Percentiles rank a stretch among this genome's conserved stretches.
Evolutionary conservation across 1,284 basidiomycete species (phyloP).

Genomic region (Puccinia horiana): DNA sequence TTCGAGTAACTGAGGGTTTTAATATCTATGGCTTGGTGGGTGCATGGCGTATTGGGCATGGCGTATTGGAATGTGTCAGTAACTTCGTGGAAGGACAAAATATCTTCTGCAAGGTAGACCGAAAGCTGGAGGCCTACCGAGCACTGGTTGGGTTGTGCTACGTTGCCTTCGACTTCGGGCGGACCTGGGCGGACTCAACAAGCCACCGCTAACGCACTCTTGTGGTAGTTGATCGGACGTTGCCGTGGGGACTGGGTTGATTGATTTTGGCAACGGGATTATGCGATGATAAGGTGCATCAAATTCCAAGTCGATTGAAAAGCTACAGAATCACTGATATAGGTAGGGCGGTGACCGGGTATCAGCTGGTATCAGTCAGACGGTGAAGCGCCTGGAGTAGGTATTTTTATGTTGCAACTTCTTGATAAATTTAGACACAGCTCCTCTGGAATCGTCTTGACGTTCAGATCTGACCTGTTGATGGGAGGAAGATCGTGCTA

Average conservation of each 20-base stretch:
- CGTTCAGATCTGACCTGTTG: not conserved
- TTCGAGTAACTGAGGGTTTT: not conserved
- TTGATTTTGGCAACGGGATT: not conserved
- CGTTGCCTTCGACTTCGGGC: not conserved
- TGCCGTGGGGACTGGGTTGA: not conserved
- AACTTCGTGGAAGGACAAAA: not conserved
- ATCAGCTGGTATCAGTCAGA: not conserved
- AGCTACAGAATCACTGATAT: not conserved
- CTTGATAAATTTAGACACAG: no score
- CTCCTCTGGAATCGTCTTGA: not conserved
- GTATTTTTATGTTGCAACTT: not conserved
- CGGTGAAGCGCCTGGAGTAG: not conserved
- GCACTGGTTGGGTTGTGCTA: not conserved
- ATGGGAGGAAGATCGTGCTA: not conserved
- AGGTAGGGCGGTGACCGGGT: not conserved
- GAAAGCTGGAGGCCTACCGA: not conserved
- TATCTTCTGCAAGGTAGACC: not conserved
- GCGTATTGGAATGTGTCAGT: not conserved
- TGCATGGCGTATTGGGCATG: not conserved
- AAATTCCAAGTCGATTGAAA: not conserved
- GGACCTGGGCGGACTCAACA: not conserved
- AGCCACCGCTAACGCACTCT: not conserved
- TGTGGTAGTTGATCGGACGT: not conserved
- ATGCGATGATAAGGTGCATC: not conserved
- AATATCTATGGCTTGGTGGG: not conserved